Evolutionary conservation across 2,329 filamentous ascomycete species (phyloP).

Genomic region (Hymenoscyphus repandus): DNA sequence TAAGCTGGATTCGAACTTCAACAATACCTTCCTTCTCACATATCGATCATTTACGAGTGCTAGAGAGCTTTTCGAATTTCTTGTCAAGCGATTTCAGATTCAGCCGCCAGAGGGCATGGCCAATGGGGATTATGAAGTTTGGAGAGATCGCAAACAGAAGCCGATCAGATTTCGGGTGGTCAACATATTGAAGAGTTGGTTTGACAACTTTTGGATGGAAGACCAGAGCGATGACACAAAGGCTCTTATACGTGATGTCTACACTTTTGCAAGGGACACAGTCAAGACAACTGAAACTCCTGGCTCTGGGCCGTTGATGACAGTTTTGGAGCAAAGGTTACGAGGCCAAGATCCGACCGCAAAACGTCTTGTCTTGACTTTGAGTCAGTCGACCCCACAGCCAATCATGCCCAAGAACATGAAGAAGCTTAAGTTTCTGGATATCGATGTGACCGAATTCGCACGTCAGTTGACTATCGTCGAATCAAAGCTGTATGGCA

Average conservation of each 20-base stretch:
- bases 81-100: slow-evolving; percentile 87
- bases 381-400: slow-evolving; percentile 74
- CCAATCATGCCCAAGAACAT: slow-evolving; percentile 98
- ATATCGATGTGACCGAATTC: slow-evolving; percentile 94
- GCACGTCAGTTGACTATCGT: slow-evolving; percentile 97
- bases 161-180: slow-evolving; percentile 93
- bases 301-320: slow-evolving; percentile 77
- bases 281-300: slow-evolving; percentile 92
- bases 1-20: slow-evolving; percentile 90
- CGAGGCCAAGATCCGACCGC: slow-evolving; percentile 82
- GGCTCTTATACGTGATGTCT: slow-evolving; percentile 81
- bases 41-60: slow-evolving; percentile 94
- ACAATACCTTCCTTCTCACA: slow-evolving; percentile 95
- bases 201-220: slow-evolving; percentile 99
- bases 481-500: slow-evolving; percentile 88
- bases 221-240: slow-evolving; percentile 78
- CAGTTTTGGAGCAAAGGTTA: slow-evolving; percentile 81
- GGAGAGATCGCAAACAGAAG: slow-evolving; percentile 93
- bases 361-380: slow-evolving; percentile 80
- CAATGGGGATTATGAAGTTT: slow-evolving; percentile 72
- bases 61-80: slow-evolving; percentile 82
- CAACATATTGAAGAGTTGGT: slow-evolving; percentile 97
- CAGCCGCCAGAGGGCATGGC: slow-evolving; percentile 82
- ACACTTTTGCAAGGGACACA: slow-evolving; percentile 84
- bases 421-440: slow-evolving; percentile 98